Evolutionary conservation across 1,284 basidiomycete species (phyloP), one percentile per base, ranked within the genome.

Genomic region (Entoloma clypeatum): DNA sequence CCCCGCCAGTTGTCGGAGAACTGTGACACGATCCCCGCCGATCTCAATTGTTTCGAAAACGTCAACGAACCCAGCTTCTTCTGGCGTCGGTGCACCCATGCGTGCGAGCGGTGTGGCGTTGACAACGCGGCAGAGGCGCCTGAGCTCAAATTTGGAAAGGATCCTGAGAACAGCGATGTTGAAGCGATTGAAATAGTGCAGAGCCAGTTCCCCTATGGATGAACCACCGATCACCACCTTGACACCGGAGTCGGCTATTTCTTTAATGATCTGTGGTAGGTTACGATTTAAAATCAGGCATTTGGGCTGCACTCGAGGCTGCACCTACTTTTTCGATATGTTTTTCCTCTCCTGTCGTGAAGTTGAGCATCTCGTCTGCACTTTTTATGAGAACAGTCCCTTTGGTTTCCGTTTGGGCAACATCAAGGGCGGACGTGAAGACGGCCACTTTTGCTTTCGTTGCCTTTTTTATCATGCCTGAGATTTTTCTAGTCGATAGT

Each of bases 321-420:
- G n/a, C 9, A 52, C 66, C 44, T 36, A 90, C 91, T 70, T 91
- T 92, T 74, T 96, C 92, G 47, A 95, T 75, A 55, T 96, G 91
- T 64, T 92, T 82, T 67, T 99, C 96, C 67, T 99, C 96, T 24
- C 93, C 96, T 16, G 80, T 75, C 3, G 93, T 92, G 60, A 99
- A 99, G 69, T 95, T 92, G 50, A 96, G 77, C 77, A 99, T 88
- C 64, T 99, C 95, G 44, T 96, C 86, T 4, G 94, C 92, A 63
- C 83, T 98, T 65, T 95, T 92, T 56, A 99, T 77, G 34, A 99
- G 75, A 2, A 99, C 96, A 2, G 96, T 99, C 35, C 96, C 96
- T 67, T 99, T 99, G 16, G 96, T 99, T 69, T 99, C 96, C 16
- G 96, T 98, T 66, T 99, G 96, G 10, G 92, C 79, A 45, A 92